Conservation (phyloP, 1,139 yeast genomes). For the Taphrina deformans region DNA sequence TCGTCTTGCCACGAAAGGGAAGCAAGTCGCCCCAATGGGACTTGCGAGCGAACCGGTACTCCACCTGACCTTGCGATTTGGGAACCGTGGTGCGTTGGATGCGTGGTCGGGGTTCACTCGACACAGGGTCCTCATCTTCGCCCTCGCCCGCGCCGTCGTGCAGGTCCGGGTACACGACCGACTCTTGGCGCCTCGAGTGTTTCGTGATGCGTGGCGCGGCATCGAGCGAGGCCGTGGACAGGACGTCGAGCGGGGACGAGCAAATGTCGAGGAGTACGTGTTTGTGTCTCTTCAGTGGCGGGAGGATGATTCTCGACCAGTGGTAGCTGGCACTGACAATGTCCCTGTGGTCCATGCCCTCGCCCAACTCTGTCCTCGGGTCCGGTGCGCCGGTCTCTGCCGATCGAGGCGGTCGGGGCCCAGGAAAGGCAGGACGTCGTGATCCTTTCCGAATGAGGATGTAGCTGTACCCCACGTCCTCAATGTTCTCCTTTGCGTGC, state of each 20-base stretch:
- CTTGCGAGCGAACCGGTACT: slow-evolving; percentile 88
- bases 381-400: not conserved
- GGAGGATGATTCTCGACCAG: slow-evolving; percentile 74
- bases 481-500: slow-evolving; percentile 52
- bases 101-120: not conserved
- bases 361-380: slow-evolving; percentile 40
- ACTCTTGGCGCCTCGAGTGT: not conserved
- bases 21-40: slow-evolving; percentile 72
- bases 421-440: slow-evolving; percentile 18
- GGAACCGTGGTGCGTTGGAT: slow-evolving; percentile 72
- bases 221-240: not conserved
- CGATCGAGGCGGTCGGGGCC: slow-evolving; percentile 1
- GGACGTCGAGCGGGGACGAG: slow-evolving; percentile 68
- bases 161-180: not conserved
- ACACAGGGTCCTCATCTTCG: not conserved
- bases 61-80: slow-evolving; percentile 64
- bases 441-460: slow-evolving; percentile 65
- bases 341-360: slow-evolving; percentile 44
- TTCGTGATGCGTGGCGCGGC: not conserved
- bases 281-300: slow-evolving; percentile 76
- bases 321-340: slow-evolving; percentile 41
- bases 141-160: not conserved
- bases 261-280: slow-evolving; percentile 81
- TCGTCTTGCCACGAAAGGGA: slow-evolving; percentile 29
- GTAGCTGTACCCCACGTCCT: slow-evolving; percentile 73